A percentile compares a stretch with the other conserved stretches of the same genome.
phyloP scores from a whole-genome alignment of 140 eudicot species.

The Anethum foeniculum region DNA sequence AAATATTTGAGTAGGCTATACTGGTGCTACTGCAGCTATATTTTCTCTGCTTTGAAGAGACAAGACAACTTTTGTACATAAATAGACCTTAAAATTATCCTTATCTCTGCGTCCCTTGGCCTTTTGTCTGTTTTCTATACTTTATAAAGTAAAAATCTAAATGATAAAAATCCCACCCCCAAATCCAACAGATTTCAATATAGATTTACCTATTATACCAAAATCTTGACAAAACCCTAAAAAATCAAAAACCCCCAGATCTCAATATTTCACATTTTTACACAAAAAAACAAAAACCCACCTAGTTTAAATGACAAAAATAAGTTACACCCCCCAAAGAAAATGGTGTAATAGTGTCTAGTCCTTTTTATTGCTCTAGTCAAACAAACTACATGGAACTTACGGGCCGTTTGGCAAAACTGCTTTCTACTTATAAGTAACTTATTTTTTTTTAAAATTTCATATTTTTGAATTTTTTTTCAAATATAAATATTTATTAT shows the following conservation, averaged over 20 bases:
- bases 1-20: constrained; percentile 1
- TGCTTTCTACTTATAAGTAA: no score
- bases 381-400: constrained; percentile 5
- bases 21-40: background rate
- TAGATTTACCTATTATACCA: background rate
- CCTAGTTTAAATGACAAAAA: no score
- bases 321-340: background rate
- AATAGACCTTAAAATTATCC: constrained; percentile 8
- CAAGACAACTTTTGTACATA: constrained; percentile 12
- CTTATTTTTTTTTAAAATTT: no score
- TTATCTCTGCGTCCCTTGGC: background rate
- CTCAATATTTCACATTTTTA: background rate
- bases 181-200: constrained; percentile 8
- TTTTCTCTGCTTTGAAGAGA: constrained; percentile 3
- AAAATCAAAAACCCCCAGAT: constrained; percentile 1
- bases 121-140: constrained; percentile 2
- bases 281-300: background rate
- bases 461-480: no score
- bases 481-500: no score
- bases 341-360: background rate
- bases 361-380: background rate
- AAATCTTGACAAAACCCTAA: background rate
- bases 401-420: no score
- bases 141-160: background rate
- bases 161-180: background rate